phyloP scores from a whole-genome alignment of 441 rosid genomes.

The Erysimum pusillum region DNA sequence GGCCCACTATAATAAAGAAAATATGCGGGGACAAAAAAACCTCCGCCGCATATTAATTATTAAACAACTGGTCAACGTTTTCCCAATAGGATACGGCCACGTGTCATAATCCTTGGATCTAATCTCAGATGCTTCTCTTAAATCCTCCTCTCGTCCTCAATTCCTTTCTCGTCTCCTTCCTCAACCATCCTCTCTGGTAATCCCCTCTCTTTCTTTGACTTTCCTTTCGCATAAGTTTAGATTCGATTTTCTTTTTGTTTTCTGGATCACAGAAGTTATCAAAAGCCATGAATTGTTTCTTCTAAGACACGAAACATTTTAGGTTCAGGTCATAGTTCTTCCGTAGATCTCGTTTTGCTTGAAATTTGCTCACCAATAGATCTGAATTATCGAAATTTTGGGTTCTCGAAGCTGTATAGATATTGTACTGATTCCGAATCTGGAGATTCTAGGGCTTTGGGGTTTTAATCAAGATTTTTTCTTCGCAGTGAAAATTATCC shows the following conservation, averaged over 20 bases:
- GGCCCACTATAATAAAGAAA: slow-evolving; percentile 34
- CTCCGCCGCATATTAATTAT: slow-evolving; percentile 44
- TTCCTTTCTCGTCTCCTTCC: slow-evolving; percentile 30
- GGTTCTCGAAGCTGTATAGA: background rate
- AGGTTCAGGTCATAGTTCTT: background rate
- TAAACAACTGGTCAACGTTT: slow-evolving; percentile 26
- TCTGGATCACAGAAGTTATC: background rate
- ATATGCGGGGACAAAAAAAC: slow-evolving; percentile 29
- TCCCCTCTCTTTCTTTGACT: slow-evolving; percentile 14
- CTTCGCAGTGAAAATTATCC: background rate
- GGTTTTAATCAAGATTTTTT: slow-evolving; percentile 17
- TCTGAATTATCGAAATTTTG: slow-evolving; percentile 27
- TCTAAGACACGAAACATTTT: background rate
- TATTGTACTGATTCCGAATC: slow-evolving; percentile 6
- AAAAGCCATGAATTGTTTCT: background rate
- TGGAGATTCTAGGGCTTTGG: slow-evolving; percentile 17
- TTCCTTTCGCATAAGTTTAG: background rate
- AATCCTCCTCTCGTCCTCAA: slow-evolving; percentile 6
- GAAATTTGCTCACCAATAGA: slow-evolving; percentile 6
- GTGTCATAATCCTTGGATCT: slow-evolving; percentile 37
- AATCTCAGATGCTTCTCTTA: slow-evolving; percentile 33
- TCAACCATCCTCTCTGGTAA: slow-evolving; percentile 45
- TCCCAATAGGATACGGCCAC: slow-evolving; percentile 32
- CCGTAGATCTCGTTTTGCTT: slow-evolving; percentile 35
- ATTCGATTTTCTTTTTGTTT: background rate